phyloP scores from a whole-genome alignment of 2,329 filamentous ascomycete genomes.

The Pseudogymnoascus sp. region DNA sequence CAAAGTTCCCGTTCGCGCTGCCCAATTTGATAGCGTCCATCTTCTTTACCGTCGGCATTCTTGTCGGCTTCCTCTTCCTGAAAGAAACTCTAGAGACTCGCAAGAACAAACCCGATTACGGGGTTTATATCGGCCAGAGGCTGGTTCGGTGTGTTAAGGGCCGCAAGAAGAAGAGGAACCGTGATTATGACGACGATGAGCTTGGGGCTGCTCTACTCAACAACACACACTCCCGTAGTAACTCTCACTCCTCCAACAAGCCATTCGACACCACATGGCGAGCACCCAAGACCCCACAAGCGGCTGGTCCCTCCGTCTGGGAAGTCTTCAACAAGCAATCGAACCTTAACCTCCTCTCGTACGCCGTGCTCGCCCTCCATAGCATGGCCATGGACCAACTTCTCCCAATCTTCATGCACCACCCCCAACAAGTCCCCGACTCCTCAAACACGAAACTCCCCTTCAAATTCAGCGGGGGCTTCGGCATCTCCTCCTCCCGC shows the following conservation, averaged over 20 bases:
- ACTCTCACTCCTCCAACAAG: constrained; percentile 16
- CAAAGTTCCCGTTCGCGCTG: constrained; percentile 69
- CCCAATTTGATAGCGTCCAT: constrained; percentile 72
- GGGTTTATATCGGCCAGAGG: constrained; percentile 61
- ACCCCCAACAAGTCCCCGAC: constrained; percentile 48
- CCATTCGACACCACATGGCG: constrained; percentile 18
- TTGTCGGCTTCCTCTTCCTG: constrained; percentile 69
- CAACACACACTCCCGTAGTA: constrained; percentile 23
- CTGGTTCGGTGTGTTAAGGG: constrained; percentile 37
- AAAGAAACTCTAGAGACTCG: constrained; percentile 74
- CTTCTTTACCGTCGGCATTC: constrained; percentile 71
- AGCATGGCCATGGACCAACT: constrained; percentile 79
- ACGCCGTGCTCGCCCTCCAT: constrained; percentile 75
- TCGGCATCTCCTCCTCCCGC: constrained; percentile 60
- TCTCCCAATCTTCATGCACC: constrained; percentile 81
- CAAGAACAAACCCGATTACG: constrained; percentile 62
- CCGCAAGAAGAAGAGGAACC: constrained; percentile 14
- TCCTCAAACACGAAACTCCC: constrained; percentile 56
- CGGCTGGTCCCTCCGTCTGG: constrained; percentile 34
- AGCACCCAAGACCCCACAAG: neutral
- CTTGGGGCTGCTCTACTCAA: constrained; percentile 47
- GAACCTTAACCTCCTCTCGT: constrained; percentile 64
- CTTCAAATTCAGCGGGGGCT: constrained; percentile 75
- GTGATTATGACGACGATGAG: constrained; percentile 44
- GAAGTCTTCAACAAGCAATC: constrained; percentile 71